Conservation (phyloP, 2,329 filamentous ascomycete genomes). For the Dothiorella sarmentorum region DNA sequence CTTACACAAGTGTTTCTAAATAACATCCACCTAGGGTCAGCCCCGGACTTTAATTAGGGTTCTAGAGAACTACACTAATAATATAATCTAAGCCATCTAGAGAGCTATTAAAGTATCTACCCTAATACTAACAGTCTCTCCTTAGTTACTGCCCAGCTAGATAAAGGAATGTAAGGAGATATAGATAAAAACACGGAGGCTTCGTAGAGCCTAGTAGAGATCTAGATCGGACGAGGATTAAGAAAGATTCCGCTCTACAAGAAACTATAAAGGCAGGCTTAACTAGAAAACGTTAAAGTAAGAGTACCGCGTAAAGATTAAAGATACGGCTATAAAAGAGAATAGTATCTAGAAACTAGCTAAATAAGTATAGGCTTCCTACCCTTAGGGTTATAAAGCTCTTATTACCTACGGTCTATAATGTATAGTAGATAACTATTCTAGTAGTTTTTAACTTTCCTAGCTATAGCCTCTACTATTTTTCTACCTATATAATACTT, state of each 20-base stretch:
- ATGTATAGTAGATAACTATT: too few species aligned
- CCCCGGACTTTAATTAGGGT: not conserved
- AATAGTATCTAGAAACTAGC: not conserved
- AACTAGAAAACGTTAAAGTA: not conserved
- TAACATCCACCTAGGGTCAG: not conserved
- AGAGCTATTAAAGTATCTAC: not conserved
- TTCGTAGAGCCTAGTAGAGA: not conserved
- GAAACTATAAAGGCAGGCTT: not conserved
- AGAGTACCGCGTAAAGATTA: not conserved
- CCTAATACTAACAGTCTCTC: not conserved
- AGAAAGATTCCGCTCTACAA: not conserved
- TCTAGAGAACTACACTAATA: not conserved
- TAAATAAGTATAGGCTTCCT: not conserved
- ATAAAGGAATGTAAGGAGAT: not conserved
- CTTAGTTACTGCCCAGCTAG: not conserved
- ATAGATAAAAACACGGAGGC: not conserved
- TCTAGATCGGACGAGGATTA: not conserved
- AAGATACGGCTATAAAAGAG: not conserved
- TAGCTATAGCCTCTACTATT: too few species aligned
- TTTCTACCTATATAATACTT: too few species aligned
- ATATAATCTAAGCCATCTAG: not conserved
- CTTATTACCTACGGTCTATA: too few species aligned
- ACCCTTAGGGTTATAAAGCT: too few species aligned
- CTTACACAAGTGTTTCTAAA: not conserved
- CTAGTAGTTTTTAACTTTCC: too few species aligned